Evolutionary conservation across 805 yeast genomes (phyloP).

Genomic region (Saccharomycopsis oosterbeekiorum): DNA sequence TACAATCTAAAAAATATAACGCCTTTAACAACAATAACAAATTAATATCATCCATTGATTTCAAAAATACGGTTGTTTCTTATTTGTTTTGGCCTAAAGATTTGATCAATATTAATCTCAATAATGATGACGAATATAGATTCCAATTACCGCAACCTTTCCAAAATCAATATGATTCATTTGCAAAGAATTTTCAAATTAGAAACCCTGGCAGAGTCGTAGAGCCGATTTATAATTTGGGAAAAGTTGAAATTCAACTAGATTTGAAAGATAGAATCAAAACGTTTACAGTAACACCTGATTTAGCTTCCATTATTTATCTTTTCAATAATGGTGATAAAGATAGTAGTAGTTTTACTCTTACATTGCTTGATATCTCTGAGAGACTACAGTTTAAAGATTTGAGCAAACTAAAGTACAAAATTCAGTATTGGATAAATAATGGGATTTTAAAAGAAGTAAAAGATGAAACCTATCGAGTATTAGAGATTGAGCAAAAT

Average conservation of each 20-base stretch:
- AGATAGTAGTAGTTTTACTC: slow-evolving; percentile 21
- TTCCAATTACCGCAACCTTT: slow-evolving; percentile 42
- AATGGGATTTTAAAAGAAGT: slow-evolving; percentile 41
- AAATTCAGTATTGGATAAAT: slow-evolving; percentile 48
- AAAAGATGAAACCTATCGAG: slow-evolving; percentile 28
- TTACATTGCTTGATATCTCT: slow-evolving; percentile 31
- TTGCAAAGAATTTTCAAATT: slow-evolving; percentile 32
- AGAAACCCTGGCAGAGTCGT: slow-evolving; percentile 51
- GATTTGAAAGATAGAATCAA: slow-evolving; percentile 37
- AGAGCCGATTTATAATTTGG: slow-evolving; percentile 46
- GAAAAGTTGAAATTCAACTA: slow-evolving; percentile 52
- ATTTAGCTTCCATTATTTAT: slow-evolving; percentile 54
- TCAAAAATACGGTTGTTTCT: slow-evolving; percentile 59
- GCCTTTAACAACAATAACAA: background rate
- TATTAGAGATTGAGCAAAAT: slow-evolving; percentile 29
- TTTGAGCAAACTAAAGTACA: slow-evolving; percentile 21
- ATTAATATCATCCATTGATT: slow-evolving; percentile 25
- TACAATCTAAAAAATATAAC: slow-evolving; percentile 43
- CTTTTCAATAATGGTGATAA: slow-evolving; percentile 29
- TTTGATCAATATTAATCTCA: slow-evolving; percentile 11
- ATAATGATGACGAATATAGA: slow-evolving; percentile 29
- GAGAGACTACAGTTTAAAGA: slow-evolving; percentile 31
- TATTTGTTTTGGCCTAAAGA: slow-evolving; percentile 69
- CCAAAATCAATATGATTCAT: slow-evolving; percentile 32
- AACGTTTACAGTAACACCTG: slow-evolving; percentile 49